phyloP scores from a whole-genome alignment of 129 eudicot species.

The Apium graveolens region DNA sequence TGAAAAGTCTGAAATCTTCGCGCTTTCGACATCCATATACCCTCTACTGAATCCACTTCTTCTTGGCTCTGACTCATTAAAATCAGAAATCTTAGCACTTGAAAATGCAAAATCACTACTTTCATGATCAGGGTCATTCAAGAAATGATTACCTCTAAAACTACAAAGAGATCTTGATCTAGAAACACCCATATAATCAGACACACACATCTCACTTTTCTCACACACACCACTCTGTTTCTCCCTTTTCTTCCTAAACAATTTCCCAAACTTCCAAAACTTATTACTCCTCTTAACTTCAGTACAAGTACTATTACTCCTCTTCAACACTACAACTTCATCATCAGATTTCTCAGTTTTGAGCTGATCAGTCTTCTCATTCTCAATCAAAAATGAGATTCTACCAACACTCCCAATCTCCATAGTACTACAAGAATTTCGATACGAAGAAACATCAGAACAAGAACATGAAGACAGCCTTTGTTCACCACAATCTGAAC shows the following conservation, averaged over 20 bases:
- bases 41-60: slow-evolving; percentile 26
- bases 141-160: slow-evolving; percentile 41
- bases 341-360: slow-evolving; percentile 31
- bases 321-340: slow-evolving; percentile 46
- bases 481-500: slow-evolving; percentile 83
- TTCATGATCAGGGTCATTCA: slow-evolving; percentile 29
- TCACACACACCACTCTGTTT: slow-evolving; percentile 31
- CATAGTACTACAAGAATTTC: slow-evolving; percentile 50
- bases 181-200: slow-evolving; percentile 46
- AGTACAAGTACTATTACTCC: slow-evolving; percentile 68
- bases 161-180: slow-evolving; percentile 79
- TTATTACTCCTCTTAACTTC: slow-evolving; percentile 51
- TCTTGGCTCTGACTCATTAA: slow-evolving; percentile 41
- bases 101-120: slow-evolving; percentile 53
- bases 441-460: slow-evolving; percentile 59
- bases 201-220: slow-evolving; percentile 45
- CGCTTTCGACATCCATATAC: slow-evolving; percentile 24
- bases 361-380: slow-evolving; percentile 34
- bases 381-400: slow-evolving; percentile 67
- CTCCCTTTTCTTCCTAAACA: slow-evolving; percentile 55
- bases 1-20: slow-evolving; percentile 58
- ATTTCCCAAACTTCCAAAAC: slow-evolving; percentile 65
- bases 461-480: slow-evolving; percentile 74
- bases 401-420: slow-evolving; percentile 70
- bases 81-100: slow-evolving; percentile 69